Evolutionary conservation across 2,329 filamentous ascomycete genomes (phyloP).

Genomic region (Fusarium euwallaceae): DNA sequence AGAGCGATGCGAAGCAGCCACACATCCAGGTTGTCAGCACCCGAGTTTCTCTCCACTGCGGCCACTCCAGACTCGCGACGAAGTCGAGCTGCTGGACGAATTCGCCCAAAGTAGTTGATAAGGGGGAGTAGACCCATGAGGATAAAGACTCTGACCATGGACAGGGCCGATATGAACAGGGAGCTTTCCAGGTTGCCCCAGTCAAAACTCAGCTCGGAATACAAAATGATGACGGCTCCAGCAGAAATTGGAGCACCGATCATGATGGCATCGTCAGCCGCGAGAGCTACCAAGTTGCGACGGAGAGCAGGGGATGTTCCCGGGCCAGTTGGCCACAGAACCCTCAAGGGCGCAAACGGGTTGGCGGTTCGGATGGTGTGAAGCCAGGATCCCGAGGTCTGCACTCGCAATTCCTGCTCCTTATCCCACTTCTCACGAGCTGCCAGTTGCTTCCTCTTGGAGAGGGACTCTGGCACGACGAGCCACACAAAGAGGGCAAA

Average conservation of each 20-base stretch:
- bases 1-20: conserved; percentile 81
- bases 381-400: conserved; percentile 46
- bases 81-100: conserved; percentile 61
- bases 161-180: conserved; percentile 84
- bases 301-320: conserved; percentile 72
- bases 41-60: conserved; percentile 66
- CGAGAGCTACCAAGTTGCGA: conserved; percentile 85
- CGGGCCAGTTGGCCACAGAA: conserved; percentile 80
- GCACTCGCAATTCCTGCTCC: conserved; percentile 56
- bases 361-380: conserved; percentile 65
- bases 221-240: conserved; percentile 85
- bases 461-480: conserved; percentile 86
- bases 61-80: conserved; percentile 53
- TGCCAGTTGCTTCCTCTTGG: conserved; percentile 75
- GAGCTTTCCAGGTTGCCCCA: conserved; percentile 88
- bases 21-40: conserved; percentile 84
- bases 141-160: conserved; percentile 79
- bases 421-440: conserved; percentile 77
- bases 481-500: conserved; percentile 81
- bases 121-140: conserved; percentile 82
- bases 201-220: conserved; percentile 82
- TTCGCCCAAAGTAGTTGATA: conserved; percentile 81
- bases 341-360: conserved; percentile 80
- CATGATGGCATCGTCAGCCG: conserved; percentile 83
- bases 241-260: conserved; percentile 86